These are phyloP conservation scores for Starmerella sirachaensis DNA, from an alignment of 805 yeast genomes.

Conservation along the genomic window DNA sequence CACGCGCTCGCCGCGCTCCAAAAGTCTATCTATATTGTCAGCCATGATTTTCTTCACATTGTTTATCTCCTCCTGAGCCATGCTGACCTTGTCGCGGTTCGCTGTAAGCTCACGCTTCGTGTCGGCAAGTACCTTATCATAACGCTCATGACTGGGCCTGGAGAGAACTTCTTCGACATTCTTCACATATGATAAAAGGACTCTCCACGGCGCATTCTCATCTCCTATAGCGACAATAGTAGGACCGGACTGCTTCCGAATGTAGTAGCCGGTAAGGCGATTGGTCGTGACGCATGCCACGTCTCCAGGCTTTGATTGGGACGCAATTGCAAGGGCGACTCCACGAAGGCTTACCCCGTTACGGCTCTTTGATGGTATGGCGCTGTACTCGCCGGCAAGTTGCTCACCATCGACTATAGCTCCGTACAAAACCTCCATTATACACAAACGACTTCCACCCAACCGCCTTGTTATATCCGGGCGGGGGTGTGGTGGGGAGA, in stretches of 20 bases:
- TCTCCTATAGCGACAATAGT: conserved; percentile 15
- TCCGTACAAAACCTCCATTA: conserved; percentile 8
- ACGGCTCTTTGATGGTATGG: neutral
- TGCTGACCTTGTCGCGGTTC: conserved; percentile 21
- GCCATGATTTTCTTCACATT: conserved; percentile 59
- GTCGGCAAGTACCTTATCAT: conserved; percentile 13
- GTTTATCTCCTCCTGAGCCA: conserved; percentile 39
- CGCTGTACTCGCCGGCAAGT: conserved; percentile 6
- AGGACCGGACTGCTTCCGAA: conserved; percentile 5
- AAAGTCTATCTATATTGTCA: conserved; percentile 57
- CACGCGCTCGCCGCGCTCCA: conserved; percentile 69
- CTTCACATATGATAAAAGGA: conserved; percentile 21
- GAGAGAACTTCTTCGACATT: conserved; percentile 20
- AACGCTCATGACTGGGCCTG: conserved; percentile 6
- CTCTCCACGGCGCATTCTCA: conserved; percentile 22
- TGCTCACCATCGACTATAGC: conserved; percentile 2
- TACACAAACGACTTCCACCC: no score
- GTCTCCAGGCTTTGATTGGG: conserved; percentile 17
- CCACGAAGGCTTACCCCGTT: conserved; percentile 3
- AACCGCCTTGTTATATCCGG: no score
- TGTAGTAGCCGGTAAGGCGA: conserved; percentile 16
- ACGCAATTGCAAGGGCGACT: conserved; percentile 20
- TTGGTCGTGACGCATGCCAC: conserved; percentile 17
- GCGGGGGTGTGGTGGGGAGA: no score
- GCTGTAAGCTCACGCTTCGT: conserved; percentile 10